Evolutionary conservation across 116 monocot species (phyloP), one percentile per base, ranked within the genome.

Genomic region (Trichopus zeylanicus): DNA sequence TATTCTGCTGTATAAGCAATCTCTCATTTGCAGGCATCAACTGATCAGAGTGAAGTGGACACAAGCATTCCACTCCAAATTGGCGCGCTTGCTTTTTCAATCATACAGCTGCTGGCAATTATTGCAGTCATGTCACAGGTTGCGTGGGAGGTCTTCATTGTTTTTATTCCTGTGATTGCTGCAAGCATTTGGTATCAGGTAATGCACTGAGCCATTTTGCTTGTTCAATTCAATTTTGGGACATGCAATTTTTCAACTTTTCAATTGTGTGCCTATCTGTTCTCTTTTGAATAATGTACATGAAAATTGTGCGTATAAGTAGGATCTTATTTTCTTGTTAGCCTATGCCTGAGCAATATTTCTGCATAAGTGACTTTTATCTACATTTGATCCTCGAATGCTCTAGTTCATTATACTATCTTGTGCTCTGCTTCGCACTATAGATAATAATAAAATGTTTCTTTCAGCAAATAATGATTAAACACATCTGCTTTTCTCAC

Each of bases 71-170:
- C 73, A 20, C 26, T 11, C 55, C 70, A 68, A 56, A 60, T 78
- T 56, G 74, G 57, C 18, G 20, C 72, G 9, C 56, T 78, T 59
- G 79, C 73, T 27, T 74, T 88, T 71, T 55, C 71, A 20, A 46
- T 62, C n/a, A 76, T 83, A 56, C 76, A 89, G 48, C 62, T 79
- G 3, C 20, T 80, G 18, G 82, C 77, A 23, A 80, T 70, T 51
- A 77, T 88, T 48, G 72, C 59, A 51, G 87, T 87, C 26, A 87
- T 87, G 82, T 87, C 82, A 27, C 87, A 88, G 46, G 80, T 77
- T 37, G 74, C 77, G 22, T 80, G 80, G 79, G 77, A 77, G 49
- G 69, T 83, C 32, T 69, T 76, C 49, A 31, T 77, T 31, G 26
- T 83, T 22, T 80, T 71, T 49, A 46, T 82, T 52, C 87, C 82